Evolutionary conservation across 2,329 filamentous ascomycete genomes (phyloP), one percentile per base, ranked within the genome.

Genomic region (Epichloe uncinata): DNA sequence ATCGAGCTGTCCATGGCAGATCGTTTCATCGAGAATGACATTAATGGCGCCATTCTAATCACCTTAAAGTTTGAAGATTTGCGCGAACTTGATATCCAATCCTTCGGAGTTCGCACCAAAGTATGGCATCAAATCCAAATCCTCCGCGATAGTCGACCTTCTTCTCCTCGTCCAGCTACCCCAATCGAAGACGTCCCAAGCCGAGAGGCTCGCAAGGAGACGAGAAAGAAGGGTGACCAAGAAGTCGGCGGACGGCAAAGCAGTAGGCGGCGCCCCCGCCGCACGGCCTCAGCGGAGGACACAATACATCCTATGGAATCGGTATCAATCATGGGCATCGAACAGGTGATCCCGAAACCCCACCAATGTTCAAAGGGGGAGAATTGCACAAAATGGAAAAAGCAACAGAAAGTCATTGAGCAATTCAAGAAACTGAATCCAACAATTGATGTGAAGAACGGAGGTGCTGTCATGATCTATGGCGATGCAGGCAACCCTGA

Each of bases 51-150:
- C 4, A 87, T 97, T 50, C 72, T 97, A 18, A 81, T 95, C 48
- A 89, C 91, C n/a, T 72, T 98, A 42, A 89, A 95, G 62, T 90
- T 91, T 57, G 88, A 95, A 55, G 90, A 93, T 59, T 70, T 93
- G 50, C 84, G 84, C 64, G 87, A 93, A 66, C 75, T 93, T 16
- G 82, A 83, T 56, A 91, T 93, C 50, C 74, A 78, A 52, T 91
- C 87, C 1, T 91, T 93, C 61, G 87, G 87, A 42, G 84, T 90
- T 58, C 75, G 87, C 53, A 87, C 85, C 57, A 82, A 81, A 60
- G 71, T 91, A 13, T 93, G 87, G 87, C 81, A 84, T 58, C 81
- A 89, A 62, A 87, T 93, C 52, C 82, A 85, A 63, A 69, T 75
- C 30, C 73, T 93, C 50, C 77, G 81, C 58, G 75, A 79, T 55